Evolutionary conservation across 352 stramenopile species (phyloP).

Genomic region (Phytophthora quininea): DNA sequence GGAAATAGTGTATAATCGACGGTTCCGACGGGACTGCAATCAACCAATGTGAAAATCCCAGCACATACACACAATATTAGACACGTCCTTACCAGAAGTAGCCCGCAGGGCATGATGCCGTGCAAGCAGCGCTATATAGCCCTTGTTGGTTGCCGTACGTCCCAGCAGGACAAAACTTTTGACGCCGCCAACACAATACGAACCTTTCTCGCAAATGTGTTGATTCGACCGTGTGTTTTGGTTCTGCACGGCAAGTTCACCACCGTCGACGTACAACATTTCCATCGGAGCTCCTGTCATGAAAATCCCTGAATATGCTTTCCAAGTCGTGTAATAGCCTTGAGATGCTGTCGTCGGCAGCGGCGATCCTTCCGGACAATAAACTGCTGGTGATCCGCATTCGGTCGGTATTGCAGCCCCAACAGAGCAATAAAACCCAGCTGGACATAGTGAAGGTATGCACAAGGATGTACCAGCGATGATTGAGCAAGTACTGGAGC

Average conservation of each 20-base stretch:
- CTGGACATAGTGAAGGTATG: slow-evolving; percentile 51
- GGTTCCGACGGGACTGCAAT: slow-evolving; percentile 50
- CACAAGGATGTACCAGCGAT: slow-evolving; percentile 30
- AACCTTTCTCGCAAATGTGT: slow-evolving; percentile 53
- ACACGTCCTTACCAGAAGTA: slow-evolving; percentile 59
- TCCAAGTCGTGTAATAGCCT: slow-evolving; percentile 72
- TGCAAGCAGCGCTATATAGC: slow-evolving; percentile 53
- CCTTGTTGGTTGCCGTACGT: slow-evolving; percentile 48
- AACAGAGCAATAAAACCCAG: slow-evolving; percentile 65
- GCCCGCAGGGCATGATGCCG: slow-evolving; percentile 57
- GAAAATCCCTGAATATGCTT: slow-evolving; percentile 13
- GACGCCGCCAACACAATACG: slow-evolving; percentile 60
- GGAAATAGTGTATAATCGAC: slow-evolving; percentile 39
- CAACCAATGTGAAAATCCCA: neutral
- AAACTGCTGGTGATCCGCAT: slow-evolving; percentile 48
- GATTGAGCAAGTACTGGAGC: slow-evolving; percentile 48
- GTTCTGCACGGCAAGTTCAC: slow-evolving; percentile 34
- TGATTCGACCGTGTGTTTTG: slow-evolving; percentile 52
- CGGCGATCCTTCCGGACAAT: slow-evolving; percentile 56
- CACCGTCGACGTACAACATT: slow-evolving; percentile 54
- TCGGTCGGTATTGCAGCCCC: slow-evolving; percentile 30
- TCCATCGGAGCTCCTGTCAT: slow-evolving; percentile 19
- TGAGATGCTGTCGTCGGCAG: slow-evolving; percentile 37
- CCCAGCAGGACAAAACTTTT: slow-evolving; percentile 56
- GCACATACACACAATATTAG: neutral